Percentiles rank a stretch among this genome's conserved stretches.
Evolutionary conservation across 169 alveolate genomes (phyloP).

Genomic region (Plasmodium inui): DNA sequence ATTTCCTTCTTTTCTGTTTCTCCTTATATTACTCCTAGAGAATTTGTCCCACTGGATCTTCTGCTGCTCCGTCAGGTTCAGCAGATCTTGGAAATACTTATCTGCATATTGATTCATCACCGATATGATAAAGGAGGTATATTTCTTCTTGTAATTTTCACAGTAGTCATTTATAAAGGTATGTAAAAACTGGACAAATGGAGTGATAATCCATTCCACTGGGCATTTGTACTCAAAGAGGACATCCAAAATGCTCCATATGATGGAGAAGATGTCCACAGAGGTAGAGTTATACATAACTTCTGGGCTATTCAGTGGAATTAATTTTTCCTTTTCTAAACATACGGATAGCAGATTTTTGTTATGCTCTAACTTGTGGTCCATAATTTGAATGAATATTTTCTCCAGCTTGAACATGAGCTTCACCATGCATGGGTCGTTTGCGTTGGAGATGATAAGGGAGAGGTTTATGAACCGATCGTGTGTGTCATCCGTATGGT

Average conservation of each 20-base stretch:
- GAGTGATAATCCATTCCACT: conserved; percentile 70
- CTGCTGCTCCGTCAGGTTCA: conserved; percentile 66
- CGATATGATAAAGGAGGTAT: conserved; percentile 62
- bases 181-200: conserved; percentile 51
- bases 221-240: conserved; percentile 68
- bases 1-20: background rate
- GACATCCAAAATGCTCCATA: conserved; percentile 54
- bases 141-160: conserved; percentile 56
- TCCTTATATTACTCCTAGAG: conserved; percentile 6
- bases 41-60: conserved; percentile 69
- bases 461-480: conserved; percentile 59
- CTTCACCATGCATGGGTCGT: conserved; percentile 69
- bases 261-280: conserved; percentile 61
- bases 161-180: conserved; percentile 57
- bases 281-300: conserved; percentile 60
- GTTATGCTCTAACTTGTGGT: conserved; percentile 46
- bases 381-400: conserved; percentile 53
- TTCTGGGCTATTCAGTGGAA: conserved; percentile 47
- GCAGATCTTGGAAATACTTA: conserved; percentile 40
- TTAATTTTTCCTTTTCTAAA: conserved; percentile 47
- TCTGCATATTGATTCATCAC: conserved; percentile 58
- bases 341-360: conserved; percentile 33
- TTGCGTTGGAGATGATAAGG: conserved; percentile 45
- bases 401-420: conserved; percentile 69
- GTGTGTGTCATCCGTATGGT: background rate